phyloP scores from a whole-genome alignment of 2,329 filamentous ascomycete genomes.

The Hypoxylon sp. region DNA sequence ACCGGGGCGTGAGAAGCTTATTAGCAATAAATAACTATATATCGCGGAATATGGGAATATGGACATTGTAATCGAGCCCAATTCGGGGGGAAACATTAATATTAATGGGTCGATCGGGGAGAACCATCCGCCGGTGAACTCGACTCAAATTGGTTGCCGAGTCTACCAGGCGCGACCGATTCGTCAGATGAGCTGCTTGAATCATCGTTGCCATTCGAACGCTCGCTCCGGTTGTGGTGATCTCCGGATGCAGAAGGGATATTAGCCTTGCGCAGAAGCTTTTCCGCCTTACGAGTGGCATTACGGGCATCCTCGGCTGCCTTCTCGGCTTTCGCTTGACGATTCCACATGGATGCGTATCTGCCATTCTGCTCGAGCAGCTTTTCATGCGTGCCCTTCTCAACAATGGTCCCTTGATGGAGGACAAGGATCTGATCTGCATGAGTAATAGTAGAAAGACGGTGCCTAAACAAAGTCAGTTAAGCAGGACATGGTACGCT shows the following conservation, averaged over 20 bases:
- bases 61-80: slow-evolving; percentile 38
- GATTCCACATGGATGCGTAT: slow-evolving; percentile 90
- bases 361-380: slow-evolving; percentile 77
- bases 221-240: slow-evolving; percentile 47
- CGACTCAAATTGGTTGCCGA: slow-evolving; percentile 37
- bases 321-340: slow-evolving; percentile 83
- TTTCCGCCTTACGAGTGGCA: slow-evolving; percentile 58
- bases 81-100: slow-evolving; percentile 34
- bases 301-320: slow-evolving; percentile 71
- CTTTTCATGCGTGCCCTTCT: slow-evolving; percentile 83
- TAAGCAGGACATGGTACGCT: slow-evolving; percentile 3
- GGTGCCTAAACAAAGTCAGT: slow-evolving; percentile 67
- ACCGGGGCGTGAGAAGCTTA: slow-evolving; percentile 40
- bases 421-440: slow-evolving; percentile 88
- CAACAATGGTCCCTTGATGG: slow-evolving; percentile 80
- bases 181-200: slow-evolving; percentile 56
- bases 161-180: slow-evolving; percentile 43
- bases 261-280: slow-evolving; percentile 64
- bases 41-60: slow-evolving; percentile 42
- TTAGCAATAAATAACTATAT: slow-evolving; percentile 49
- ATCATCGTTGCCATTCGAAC: slow-evolving; percentile 57
- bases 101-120: slow-evolving; percentile 44
- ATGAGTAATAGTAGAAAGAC: slow-evolving; percentile 86
- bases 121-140: slow-evolving; percentile 26
- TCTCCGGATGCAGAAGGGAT: slow-evolving; percentile 54